Base-by-base conservation (phyloP, 225 moss, liverwort and hornwort species). In the Ulota crispa region DNA sequence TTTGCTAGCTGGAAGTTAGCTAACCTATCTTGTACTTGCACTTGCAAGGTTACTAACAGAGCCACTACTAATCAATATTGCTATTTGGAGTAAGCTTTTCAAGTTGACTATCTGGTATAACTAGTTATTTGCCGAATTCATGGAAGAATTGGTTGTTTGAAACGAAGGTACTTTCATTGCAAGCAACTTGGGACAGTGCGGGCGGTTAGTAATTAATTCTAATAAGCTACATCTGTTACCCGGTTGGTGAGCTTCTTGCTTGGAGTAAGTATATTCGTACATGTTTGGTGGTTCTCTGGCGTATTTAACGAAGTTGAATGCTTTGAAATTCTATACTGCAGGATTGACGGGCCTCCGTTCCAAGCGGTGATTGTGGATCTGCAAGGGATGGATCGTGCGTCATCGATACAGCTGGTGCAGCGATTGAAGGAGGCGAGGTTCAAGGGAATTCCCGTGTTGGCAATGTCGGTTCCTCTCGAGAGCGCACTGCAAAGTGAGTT, bases 341-440 rank as follows among this genome's bases (percentile, higher is more conserved):
- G 95, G 66, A 85, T 82, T 59, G 85, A 87, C 24, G 78, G 79
- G 39, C 82, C 81, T 41, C 84, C 81, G 16, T 92, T 92, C 45
- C 82, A 87, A 80, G 96, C 93, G 39, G 86, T 92, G 60, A 80
- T 96, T 55, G 83, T 94, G 84, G 94, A 94, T 81, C 75, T 96
- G 78, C 93, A 94, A 92, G 94, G 93, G 50, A 85, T 91, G 81
- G 84, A 89, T n/a, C 78, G 80, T 26, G 52, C 78, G 14, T 70
- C 86, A 23, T 91, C 93, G 3, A 66, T 93, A 37, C 80, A 86
- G 66, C 80, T 96, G 72, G 90, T 93, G 56, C 90, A 57, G 68
- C 78, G 75, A 36, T 64, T 96, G 68, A 83, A 81, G 52, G 80
- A 86, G 64, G 84, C 91, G 26, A 72, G 60, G 10, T 83, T 82